Evolutionary conservation across 1,139 yeast genomes (phyloP).

Genomic region (Pichia sp.): DNA sequence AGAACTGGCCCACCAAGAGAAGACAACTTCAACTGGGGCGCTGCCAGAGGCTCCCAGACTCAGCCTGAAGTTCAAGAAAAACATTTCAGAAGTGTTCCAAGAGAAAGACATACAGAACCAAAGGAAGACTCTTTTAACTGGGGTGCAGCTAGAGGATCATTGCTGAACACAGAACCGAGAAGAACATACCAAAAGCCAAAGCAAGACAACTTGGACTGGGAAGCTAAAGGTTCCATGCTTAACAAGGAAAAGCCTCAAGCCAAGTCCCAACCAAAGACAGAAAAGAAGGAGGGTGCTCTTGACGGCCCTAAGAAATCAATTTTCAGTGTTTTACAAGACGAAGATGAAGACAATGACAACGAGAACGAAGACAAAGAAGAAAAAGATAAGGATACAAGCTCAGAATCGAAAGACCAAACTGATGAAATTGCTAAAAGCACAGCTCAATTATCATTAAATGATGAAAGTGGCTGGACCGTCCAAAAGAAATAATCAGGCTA

Average conservation of each 20-base stretch:
- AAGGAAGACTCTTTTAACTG: constrained; percentile 35
- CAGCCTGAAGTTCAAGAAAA: constrained; percentile 34
- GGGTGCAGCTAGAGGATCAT: constrained; percentile 43
- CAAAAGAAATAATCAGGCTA: constrained; percentile 1
- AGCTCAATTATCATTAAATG: constrained; percentile 37
- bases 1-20: constrained; percentile 32
- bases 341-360: constrained; percentile 57
- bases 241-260: constrained; percentile 35
- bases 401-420: constrained; percentile 18
- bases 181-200: constrained; percentile 30
- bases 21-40: constrained; percentile 44
- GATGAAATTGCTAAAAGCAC: constrained; percentile 42
- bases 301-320: constrained; percentile 41
- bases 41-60: constrained; percentile 37
- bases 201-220: constrained; percentile 38
- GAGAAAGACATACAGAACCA: constrained; percentile 33
- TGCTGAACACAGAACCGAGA: constrained; percentile 24
- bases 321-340: constrained; percentile 63
- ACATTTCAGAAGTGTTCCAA: constrained; percentile 31
- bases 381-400: background rate
- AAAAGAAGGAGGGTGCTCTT: constrained; percentile 22
- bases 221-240: constrained; percentile 30
- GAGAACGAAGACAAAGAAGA: constrained; percentile 31
- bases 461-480: constrained; percentile 52
- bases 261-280: constrained; percentile 32